Evolutionary conservation across 2,329 filamentous ascomycete genomes (phyloP), one percentile per base, ranked within the genome.

Genomic region (Metarhizium robertsii): DNA sequence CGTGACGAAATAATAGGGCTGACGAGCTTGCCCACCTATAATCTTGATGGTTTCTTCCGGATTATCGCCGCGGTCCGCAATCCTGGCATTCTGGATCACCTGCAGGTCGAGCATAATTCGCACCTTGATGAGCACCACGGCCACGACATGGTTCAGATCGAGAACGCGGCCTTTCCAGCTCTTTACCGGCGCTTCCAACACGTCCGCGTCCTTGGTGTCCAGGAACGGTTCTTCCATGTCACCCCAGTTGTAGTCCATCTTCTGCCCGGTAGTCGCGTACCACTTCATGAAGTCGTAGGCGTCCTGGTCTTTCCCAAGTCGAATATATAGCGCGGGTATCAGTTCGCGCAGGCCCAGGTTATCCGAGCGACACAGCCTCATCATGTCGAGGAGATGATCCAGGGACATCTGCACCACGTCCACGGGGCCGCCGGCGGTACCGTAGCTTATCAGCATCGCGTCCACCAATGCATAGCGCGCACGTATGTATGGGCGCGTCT

Each of bases 291-390:
- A 75, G 53, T 75, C 71, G 57, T 77, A 78, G 60, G 69, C 73
- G 20, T 76, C 75, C 60, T 80, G 76, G 54, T 81, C 78, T 43
- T 61, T 66, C 16, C 70, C 69, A 5, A 81, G 66, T 3, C 77
- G 72, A 16, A 82, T 61, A 55, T 74, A 68, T 8, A 76, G 46
- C 0, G 61, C 59, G 0, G 79, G 77, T 0, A 76, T 57, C 0
- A 73, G 29, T 25, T 70, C 45, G 0, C 76, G 68, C 2, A 77
- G 20, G 0, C 72, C 70, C 66, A 77, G 65, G 54, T 74, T 73
- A 58, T 80, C 77, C 7, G 58, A n/a, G 2, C 72, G 69, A 57
- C 68, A 70, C 0, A 80, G 66, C 1, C 68, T 66, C 38, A 80
- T 55, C 66, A 79, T 71, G 50, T 75, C 75, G 52, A 66, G 59